Conservation (phyloP, 495 filamentous ascomycete species). For the Platismatia glauca region DNA sequence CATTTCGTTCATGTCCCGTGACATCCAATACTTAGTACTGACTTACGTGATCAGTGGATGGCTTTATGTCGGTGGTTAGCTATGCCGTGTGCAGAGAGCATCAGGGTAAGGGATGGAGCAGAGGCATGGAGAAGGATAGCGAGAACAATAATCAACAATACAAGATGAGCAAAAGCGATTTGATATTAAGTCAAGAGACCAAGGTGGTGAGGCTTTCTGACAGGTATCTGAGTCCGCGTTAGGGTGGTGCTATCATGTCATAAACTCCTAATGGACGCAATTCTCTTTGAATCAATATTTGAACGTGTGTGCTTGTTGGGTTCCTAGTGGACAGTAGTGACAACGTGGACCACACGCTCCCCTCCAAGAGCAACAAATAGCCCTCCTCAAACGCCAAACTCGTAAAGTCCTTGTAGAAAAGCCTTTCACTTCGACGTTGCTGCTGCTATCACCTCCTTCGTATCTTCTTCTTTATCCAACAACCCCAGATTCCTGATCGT, state of each 20-base stretch:
- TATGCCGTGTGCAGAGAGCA: no score
- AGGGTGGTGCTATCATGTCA: no score
- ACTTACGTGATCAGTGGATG: no score
- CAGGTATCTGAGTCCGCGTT: not conserved
- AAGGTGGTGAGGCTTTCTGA: not conserved
- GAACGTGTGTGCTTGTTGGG: not conserved
- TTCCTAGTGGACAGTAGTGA: not conserved
- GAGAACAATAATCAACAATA: no score
- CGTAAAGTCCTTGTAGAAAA: not conserved
- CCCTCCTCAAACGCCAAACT: not conserved
- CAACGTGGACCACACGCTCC: not conserved
- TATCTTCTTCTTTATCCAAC: slow-evolving; percentile 72
- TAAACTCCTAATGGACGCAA: not conserved
- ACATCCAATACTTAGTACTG: no score
- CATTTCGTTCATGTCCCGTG: no score
- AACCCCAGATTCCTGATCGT: slow-evolving; percentile 78
- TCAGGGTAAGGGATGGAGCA: no score
- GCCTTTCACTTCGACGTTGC: slow-evolving; percentile 1
- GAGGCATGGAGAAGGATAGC: no score
- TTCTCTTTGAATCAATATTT: not conserved
- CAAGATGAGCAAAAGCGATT: not conserved
- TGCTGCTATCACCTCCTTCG: slow-evolving; percentile 49
- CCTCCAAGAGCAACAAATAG: not conserved
- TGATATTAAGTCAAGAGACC: not conserved
- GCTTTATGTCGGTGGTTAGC: no score